These are phyloP conservation scores for Lactarius hatsudake DNA, from an alignment of 768 basidiomycete species.

Conservation along the genomic window DNA sequence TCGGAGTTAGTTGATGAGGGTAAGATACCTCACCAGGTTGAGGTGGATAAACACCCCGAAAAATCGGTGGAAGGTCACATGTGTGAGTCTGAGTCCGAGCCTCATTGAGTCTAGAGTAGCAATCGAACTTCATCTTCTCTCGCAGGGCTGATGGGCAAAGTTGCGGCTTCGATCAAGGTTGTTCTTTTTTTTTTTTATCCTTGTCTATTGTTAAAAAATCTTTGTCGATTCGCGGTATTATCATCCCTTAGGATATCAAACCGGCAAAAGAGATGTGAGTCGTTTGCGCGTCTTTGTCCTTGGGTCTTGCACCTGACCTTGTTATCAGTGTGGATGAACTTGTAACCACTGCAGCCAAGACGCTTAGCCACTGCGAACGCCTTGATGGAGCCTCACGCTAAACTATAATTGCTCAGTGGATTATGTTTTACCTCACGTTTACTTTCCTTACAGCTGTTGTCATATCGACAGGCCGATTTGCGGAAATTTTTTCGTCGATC, in stretches of 20 bases:
- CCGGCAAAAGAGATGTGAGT: conserved; percentile 82
- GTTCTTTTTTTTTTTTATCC: background rate
- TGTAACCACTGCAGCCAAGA: conserved; percentile 63
- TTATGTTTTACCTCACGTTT: no score
- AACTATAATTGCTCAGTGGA: conserved; percentile 39
- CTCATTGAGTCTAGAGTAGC: background rate
- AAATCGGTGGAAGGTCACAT: conserved; percentile 54
- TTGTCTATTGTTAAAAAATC: background rate
- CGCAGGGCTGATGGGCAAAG: conserved; percentile 75
- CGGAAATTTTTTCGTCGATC: no score
- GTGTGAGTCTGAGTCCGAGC: conserved; percentile 44
- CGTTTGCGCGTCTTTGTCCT: background rate
- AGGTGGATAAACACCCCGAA: conserved; percentile 67
- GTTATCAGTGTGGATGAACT: conserved; percentile 72
- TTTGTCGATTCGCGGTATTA: conserved; percentile 11
- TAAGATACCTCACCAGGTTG: conserved; percentile 71
- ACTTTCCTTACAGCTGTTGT: no score
- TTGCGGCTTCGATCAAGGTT: conserved; percentile 64
- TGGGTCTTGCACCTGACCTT: conserved; percentile 18
- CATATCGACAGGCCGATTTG: no score
- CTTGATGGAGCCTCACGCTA: conserved; percentile 46
- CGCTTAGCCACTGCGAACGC: conserved; percentile 46
- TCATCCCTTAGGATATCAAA: conserved; percentile 59
- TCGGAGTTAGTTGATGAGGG: conserved; percentile 56
- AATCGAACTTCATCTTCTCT: background rate